Evolutionary conservation across 1,284 basidiomycete genomes (phyloP).

Genomic region (Stereum hirsutum): DNA sequence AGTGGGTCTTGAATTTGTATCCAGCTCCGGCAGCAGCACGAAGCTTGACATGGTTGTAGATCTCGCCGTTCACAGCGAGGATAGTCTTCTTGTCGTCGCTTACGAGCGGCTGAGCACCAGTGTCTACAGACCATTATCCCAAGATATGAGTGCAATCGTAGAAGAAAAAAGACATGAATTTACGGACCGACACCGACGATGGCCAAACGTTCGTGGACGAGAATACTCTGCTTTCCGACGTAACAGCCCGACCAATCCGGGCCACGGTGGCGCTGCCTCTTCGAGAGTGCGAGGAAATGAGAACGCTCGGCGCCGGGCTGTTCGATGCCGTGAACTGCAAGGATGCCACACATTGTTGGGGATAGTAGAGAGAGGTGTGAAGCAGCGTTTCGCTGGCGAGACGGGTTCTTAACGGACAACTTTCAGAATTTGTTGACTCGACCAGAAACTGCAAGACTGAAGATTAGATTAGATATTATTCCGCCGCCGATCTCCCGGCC

Average conservation of each 20-base stretch:
- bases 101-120: conserved; percentile 92
- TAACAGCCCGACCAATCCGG: conserved; percentile 96
- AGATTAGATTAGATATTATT: too few relatives aligned
- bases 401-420: too few relatives aligned
- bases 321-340: conserved; percentile 74
- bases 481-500: too few relatives aligned
- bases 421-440: too few relatives aligned
- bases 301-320: conserved; percentile 63
- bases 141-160: background rate
- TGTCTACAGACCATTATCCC: conserved; percentile 48
- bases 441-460: too few relatives aligned
- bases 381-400: too few relatives aligned
- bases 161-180: background rate
- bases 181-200: conserved; percentile 95
- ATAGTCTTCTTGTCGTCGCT: conserved; percentile 82
- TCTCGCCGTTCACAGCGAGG: conserved; percentile 97
- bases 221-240: conserved; percentile 72
- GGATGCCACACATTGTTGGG: conserved; percentile 82
- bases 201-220: conserved; percentile 89
- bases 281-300: conserved; percentile 77
- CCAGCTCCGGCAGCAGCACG: conserved; percentile 57
- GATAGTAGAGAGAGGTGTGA: background rate
- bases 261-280: conserved; percentile 85
- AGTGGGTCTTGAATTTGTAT: conserved; percentile 92
- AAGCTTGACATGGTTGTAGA: conserved; percentile 93